phyloP scores from a whole-genome alignment of 768 basidiomycete genomes.

The Serendipita indica region DNA sequence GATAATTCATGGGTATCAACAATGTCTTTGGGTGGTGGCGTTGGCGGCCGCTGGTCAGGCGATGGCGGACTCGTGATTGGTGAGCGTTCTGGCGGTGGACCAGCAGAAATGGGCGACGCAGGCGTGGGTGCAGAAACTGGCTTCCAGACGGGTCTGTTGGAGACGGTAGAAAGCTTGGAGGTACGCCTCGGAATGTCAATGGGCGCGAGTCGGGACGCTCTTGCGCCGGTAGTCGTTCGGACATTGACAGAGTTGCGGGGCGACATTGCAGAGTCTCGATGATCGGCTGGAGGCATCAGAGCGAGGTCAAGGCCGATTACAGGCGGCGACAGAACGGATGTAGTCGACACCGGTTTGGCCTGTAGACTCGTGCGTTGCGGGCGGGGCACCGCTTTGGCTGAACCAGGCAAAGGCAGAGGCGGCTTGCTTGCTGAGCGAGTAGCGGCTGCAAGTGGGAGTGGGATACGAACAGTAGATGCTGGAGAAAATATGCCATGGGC shows the following conservation, averaged over 20 bases:
- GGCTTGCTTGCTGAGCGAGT: neutral
- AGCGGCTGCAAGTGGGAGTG: neutral
- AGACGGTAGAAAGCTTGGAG: neutral
- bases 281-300: constrained; percentile 1
- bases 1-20: neutral
- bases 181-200: neutral
- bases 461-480: neutral
- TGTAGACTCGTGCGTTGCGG: neutral
- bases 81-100: neutral
- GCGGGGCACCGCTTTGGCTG: constrained; percentile 5
- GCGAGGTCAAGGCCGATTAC: constrained; percentile 7
- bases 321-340: neutral
- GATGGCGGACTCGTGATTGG: neutral
- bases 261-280: constrained; percentile 3
- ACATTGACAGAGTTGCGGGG: neutral
- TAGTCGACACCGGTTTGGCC: neutral
- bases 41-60: neutral
- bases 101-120: neutral
- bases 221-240: neutral
- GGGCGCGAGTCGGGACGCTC: neutral
- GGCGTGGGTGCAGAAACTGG: neutral
- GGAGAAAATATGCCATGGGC: neutral
- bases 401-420: constrained; percentile 4
- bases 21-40: neutral
- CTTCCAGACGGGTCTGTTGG: neutral